Evolutionary conservation across 2,329 filamentous ascomycete species (phyloP), one percentile per base, ranked within the genome.

Genomic region (Cercospora sesami): DNA sequence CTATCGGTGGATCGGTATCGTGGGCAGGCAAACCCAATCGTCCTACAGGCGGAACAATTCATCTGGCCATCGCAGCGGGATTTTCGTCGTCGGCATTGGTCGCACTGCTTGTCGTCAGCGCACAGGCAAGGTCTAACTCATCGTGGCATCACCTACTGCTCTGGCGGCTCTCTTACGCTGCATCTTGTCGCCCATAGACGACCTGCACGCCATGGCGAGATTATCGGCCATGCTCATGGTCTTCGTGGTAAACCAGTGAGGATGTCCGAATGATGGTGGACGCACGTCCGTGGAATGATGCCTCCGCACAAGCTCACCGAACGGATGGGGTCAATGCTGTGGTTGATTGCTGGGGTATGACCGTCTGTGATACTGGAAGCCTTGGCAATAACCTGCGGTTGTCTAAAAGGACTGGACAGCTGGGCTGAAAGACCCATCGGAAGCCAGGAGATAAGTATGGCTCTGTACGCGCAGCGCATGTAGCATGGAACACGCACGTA

Each of bases 81-180:
- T 45, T 73, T 73, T 21, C 69, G 64, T 60, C 71, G 45, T 55
- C 71, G 61, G 36, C 71, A 73, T 60, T 70, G 66, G 60, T 73
- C 69, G 57, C 68, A 70, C 68, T 70, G 58, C 16, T 30, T 31
- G 16, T 21, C 18, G 23, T 55, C 45, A 51, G 58, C 36, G 16
- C 26, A 21, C 12, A 18, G 26, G 7, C 7, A 10, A 18, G 14
- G 6, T 10, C 18, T 14, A 3, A 2, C 14, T 26, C 23, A 12
- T n/a, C 14, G 4, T 8, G 23, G 6, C 26, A 31, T 12, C 9
- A 64, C 67, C 58, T 68, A 72, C 68, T 28, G 71, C 71, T 68
- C 69, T 57, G 5, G 70, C 65, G 14, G 69, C 69, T 30, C 70
- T 60, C 63, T 69, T 72, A 26, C 70, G 63, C 33, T 64, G 63